Evolutionary conservation across 352 stramenopile species (phyloP).

Genomic region (Globisporangium uncinulatum): DNA sequence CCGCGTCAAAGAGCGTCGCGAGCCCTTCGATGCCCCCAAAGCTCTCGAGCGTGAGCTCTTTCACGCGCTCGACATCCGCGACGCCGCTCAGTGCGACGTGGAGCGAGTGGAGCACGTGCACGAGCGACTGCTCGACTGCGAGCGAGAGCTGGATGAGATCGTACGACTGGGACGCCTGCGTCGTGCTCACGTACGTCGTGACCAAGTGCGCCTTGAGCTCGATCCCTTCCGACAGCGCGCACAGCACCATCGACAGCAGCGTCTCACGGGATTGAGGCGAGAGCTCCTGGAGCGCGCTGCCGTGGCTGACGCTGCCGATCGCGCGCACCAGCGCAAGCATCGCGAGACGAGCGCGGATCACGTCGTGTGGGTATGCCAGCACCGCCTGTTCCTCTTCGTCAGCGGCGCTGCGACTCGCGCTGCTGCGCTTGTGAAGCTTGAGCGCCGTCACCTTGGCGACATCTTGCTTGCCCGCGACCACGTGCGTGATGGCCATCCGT

Average conservation of each 20-base stretch:
- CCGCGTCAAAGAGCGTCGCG: constrained; percentile 55
- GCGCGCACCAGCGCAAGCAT: constrained; percentile 42
- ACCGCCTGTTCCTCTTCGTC: constrained; percentile 37
- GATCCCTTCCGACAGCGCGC: constrained; percentile 41
- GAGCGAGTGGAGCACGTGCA: constrained; percentile 28
- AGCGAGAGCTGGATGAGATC: constrained; percentile 47
- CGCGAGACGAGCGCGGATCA: constrained; percentile 31
- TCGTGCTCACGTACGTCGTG: constrained; percentile 43
- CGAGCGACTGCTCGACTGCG: constrained; percentile 40
- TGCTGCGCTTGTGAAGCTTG: constrained; percentile 44
- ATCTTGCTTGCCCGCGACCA: constrained; percentile 57
- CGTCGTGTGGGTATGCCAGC: constrained; percentile 31
- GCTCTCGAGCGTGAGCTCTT: constrained; percentile 45
- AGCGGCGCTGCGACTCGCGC: constrained; percentile 20
- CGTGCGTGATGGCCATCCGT: constrained; percentile 45
- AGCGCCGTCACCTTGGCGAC: constrained; percentile 37
- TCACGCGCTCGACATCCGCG: constrained; percentile 34
- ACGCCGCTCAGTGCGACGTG: constrained; percentile 37
- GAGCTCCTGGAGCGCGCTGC: constrained; percentile 44
- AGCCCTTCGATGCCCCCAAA: constrained; percentile 58
- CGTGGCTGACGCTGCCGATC: constrained; percentile 29
- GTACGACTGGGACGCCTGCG: constrained; percentile 35
- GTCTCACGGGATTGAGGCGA: constrained; percentile 55
- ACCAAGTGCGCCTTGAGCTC: constrained; percentile 51
- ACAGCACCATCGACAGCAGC: constrained; percentile 50